Percentiles rank a stretch among this genome's conserved stretches.
phyloP scores from a whole-genome alignment of 257 asterid genomes.

The Solanum commersonii region DNA sequence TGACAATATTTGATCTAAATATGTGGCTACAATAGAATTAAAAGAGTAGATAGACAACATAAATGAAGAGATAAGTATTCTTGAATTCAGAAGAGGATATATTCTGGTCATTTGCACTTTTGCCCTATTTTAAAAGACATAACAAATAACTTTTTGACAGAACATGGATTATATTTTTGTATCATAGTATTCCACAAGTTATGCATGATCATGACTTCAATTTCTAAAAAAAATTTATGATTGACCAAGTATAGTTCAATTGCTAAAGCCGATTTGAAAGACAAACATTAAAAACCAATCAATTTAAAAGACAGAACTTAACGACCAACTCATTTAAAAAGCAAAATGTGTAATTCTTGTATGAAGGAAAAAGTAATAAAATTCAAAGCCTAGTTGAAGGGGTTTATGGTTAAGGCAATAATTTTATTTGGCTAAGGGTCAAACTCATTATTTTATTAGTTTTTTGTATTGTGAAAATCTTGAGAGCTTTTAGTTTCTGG shows the following conservation, averaged over 20 bases:
- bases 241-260: neutral
- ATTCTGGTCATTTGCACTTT: neutral
- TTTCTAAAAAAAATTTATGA: too few species aligned
- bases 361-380: neutral
- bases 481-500: neutral
- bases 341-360: neutral
- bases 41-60: neutral
- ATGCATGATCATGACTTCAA: too few species aligned
- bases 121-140: too few species aligned
- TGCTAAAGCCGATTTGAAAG: neutral
- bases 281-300: neutral
- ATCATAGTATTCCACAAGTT: too few species aligned
- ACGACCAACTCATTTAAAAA: neutral
- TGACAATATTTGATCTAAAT: neutral
- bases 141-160: too few species aligned
- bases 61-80: neutral
- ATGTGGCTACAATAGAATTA: neutral
- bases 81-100: neutral
- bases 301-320: too few species aligned
- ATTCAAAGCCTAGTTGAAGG: neutral
- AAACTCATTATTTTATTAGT: neutral
- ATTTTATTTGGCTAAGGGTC: neutral
- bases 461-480: neutral
- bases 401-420: neutral
- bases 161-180: too few species aligned